Base-by-base conservation (phyloP, 345 rosid genomes). In the Eucalyptus caleyi region DNA sequence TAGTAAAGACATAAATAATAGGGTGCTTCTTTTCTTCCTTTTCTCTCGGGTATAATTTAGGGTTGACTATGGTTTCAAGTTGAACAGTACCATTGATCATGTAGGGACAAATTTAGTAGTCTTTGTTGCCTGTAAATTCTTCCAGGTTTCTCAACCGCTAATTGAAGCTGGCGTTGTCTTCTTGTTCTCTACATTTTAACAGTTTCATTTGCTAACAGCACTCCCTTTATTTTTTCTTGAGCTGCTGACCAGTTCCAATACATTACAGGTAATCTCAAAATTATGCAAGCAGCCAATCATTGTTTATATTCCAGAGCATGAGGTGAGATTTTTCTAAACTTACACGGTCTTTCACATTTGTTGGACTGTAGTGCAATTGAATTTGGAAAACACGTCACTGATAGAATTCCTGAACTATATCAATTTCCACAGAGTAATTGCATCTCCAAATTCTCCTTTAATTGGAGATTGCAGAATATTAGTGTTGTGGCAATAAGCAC, bases 291-390 rank as follows among this genome's bases (percentile, higher is more conserved):
- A 94, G 92, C 98, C 98, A 13, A 91, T 97, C 86, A 88, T 93
- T 42, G 97, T 97, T 85, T 96, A 96, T 91, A 97, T 97, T 87
- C 97, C 97, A 15, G 98, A 93, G 93, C 95, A 95, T 50, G 99
- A 97, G 99, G 99, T 95, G 92, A 81, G 91, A 32, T 72, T 27
- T 87, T 81, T 67, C 59, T 42, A 14, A 16, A 77, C 2, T 40
- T 21, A 77, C 85, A 40, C 1, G 47, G 16, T 40, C 85, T 77
- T 40, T 40, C 85, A 77, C 85, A 21, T 77, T 77, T 77, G 47
- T 77, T 77, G 47, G 47, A 77, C 24, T 44, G 85, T 77, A 11
- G 9, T 21, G 27, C 85, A 6, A 40, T 40, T 77, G 85, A 77
- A 77, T 77, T 77, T 77, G 8, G 27, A 77, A 77, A 40, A 44